Evolutionary conservation across 2,329 filamentous ascomycete species (phyloP).

Genomic region (Fusarium palustre): DNA sequence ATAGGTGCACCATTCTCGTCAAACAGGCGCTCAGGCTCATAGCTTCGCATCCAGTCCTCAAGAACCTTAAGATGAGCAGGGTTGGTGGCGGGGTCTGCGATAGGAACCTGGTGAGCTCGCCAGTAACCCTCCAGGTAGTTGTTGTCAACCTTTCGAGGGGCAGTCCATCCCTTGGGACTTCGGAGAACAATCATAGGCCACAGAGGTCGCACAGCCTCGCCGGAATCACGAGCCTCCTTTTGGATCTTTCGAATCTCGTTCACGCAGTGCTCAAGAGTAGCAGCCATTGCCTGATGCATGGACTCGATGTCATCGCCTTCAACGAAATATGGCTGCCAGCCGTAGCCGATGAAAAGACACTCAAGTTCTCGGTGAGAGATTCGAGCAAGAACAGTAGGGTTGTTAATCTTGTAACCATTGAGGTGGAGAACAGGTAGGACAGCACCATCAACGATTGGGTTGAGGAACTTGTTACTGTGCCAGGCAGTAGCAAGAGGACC

Average conservation of each 20-base stretch:
- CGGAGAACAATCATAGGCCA: conserved; percentile 86
- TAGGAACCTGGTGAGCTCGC: conserved; percentile 82
- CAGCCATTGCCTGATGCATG: conserved; percentile 87
- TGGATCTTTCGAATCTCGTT: conserved; percentile 75
- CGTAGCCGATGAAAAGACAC: conserved; percentile 77
- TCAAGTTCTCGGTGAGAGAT: conserved; percentile 80
- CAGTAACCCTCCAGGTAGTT: conserved; percentile 82
- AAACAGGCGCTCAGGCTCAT: conserved; percentile 79
- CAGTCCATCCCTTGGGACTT: conserved; percentile 84
- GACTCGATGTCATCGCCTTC: conserved; percentile 78
- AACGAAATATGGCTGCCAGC: conserved; percentile 84
- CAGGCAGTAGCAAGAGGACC: conserved; percentile 82
- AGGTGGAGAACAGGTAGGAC: conserved; percentile 82
- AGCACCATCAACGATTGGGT: conserved; percentile 81
- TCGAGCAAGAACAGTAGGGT: conserved; percentile 78
- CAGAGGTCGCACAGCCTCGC: conserved; percentile 74
- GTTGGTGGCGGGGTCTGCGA: conserved; percentile 76
- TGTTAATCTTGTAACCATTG: conserved; percentile 89
- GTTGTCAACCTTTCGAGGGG: conserved; percentile 75
- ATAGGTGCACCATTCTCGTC: conserved; percentile 72
- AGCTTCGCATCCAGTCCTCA: conserved; percentile 82
- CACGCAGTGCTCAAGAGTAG: conserved; percentile 78
- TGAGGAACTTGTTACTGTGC: conserved; percentile 86
- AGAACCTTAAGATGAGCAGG: conserved; percentile 73
- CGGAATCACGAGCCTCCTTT: conserved; percentile 76